These are phyloP conservation scores for Arthrobotrys musiformis DNA, from an alignment of 2,329 filamentous ascomycete species.

Conservation along the genomic window DNA sequence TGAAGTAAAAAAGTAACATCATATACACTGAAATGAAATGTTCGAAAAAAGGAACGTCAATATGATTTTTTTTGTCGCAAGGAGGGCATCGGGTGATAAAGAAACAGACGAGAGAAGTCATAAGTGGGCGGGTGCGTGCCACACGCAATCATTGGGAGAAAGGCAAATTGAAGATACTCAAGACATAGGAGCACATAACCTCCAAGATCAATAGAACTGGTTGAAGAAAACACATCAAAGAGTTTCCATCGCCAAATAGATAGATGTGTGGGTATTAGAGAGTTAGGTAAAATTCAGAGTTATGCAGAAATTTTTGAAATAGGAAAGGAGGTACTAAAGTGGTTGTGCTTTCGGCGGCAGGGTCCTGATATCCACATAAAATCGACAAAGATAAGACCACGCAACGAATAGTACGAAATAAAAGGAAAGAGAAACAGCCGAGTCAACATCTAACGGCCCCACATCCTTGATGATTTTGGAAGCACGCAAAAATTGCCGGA, in stretches of 20 bases:
- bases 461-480: neutral
- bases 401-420: neutral
- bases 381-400: neutral
- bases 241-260: constrained; percentile 27
- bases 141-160: constrained; percentile 3
- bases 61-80: constrained; percentile 7
- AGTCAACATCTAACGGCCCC: neutral
- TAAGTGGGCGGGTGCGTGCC: constrained; percentile 10
- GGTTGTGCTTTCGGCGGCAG: constrained; percentile 26
- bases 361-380: neutral
- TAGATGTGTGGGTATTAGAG: constrained; percentile 44
- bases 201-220: constrained; percentile 5
- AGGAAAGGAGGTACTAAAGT: constrained; percentile 22
- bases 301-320: constrained; percentile 2
- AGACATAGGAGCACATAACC: neutral
- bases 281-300: constrained; percentile 27
- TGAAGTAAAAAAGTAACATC: constrained; percentile 23
- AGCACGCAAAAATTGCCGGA: neutral
- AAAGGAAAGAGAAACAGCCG: neutral
- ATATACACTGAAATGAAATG: constrained; percentile 39
- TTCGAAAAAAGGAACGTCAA: neutral
- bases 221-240: constrained; percentile 47
- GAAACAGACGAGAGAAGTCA: neutral
- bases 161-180: neutral
- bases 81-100: neutral